Evolutionary conservation across 371 early-diverging fungal species (phyloP).

Genomic region (Blastocladiella emersonii): DNA sequence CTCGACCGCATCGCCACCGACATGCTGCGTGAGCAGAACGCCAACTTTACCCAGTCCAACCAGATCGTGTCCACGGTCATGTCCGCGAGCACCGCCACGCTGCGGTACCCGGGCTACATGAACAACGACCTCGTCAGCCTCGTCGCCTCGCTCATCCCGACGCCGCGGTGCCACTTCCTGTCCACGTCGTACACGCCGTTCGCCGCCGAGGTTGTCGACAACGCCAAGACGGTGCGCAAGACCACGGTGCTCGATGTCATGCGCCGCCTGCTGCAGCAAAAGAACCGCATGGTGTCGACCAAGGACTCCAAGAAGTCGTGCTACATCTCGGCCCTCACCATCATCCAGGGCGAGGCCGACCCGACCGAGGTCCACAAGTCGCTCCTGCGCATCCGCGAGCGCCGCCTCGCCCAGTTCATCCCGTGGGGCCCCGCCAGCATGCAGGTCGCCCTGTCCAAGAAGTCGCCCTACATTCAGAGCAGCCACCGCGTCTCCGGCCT

Average conservation of each 20-base stretch:
- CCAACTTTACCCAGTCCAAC: slow-evolving; percentile 94
- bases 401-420: slow-evolving; percentile 88
- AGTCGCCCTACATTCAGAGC: slow-evolving; percentile 82
- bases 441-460: slow-evolving; percentile 86
- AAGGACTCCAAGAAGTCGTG: slow-evolving; percentile 77
- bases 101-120: slow-evolving; percentile 98
- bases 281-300: slow-evolving; percentile 92
- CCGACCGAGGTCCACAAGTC: slow-evolving; percentile 98
- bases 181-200: slow-evolving; percentile 98
- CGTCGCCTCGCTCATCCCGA: slow-evolving; percentile 87
- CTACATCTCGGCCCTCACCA: slow-evolving; percentile 89
- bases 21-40: slow-evolving; percentile 78
- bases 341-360: slow-evolving; percentile 95
- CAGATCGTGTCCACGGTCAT: slow-evolving; percentile 97
- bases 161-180: slow-evolving; percentile 92
- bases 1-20: slow-evolving; percentile 88
- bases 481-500: slow-evolving; percentile 92
- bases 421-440: slow-evolving; percentile 99
- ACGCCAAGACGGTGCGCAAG: slow-evolving; percentile 80
- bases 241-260: slow-evolving; percentile 97
- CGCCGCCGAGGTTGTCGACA: slow-evolving; percentile 84
- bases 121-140: slow-evolving; percentile 95
- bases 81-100: slow-evolving; percentile 92
- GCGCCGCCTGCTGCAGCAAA: slow-evolving; percentile 87
- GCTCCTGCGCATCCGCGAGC: slow-evolving; percentile 84